A percentile compares a stretch with the other conserved stretches of the same genome.
Conservation (phyloP, 257 asterid genomes). For the Sherardia arvensis region DNA sequence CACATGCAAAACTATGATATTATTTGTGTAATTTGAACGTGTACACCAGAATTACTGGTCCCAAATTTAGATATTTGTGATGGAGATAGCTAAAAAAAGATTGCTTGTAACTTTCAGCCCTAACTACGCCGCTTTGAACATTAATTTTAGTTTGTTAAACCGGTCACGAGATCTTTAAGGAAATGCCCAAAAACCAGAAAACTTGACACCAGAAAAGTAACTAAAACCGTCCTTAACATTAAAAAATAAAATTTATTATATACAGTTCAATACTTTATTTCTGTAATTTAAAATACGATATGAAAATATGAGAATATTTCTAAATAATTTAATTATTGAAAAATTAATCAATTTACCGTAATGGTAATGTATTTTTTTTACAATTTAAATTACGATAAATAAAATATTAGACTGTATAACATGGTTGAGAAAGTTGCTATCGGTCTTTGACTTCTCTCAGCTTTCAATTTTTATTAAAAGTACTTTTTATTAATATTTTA, state of each 20-base stretch:
- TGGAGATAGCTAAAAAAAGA: slow-evolving; percentile 22
- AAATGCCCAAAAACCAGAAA: slow-evolving; percentile 46
- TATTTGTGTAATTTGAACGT: no score
- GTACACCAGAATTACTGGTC: no score
- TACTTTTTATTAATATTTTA: slow-evolving; percentile 2
- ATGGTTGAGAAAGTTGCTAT: background rate
- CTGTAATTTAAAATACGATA: no score
- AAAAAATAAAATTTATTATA: background rate
- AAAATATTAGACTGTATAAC: no score
- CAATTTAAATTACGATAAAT: no score
- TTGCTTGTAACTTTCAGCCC: background rate
- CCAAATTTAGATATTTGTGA: slow-evolving; percentile 18
- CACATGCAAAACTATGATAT: no score
- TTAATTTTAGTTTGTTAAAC: slow-evolving; percentile 14
- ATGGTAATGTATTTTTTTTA: no score
- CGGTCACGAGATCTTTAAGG: slow-evolving; percentile 40
- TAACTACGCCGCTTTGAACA: slow-evolving; percentile 18
- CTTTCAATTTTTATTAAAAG: background rate
- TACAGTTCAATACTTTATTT: no score
- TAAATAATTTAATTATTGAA: no score
- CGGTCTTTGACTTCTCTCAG: slow-evolving; percentile 8
- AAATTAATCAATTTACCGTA: no score
- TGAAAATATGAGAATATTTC: no score
- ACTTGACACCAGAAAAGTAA: slow-evolving; percentile 23
- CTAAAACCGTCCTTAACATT: background rate